Base-by-base conservation (phyloP, 495 filamentous ascomycete species). In the Aspergillus carlsbadensis region DNA sequence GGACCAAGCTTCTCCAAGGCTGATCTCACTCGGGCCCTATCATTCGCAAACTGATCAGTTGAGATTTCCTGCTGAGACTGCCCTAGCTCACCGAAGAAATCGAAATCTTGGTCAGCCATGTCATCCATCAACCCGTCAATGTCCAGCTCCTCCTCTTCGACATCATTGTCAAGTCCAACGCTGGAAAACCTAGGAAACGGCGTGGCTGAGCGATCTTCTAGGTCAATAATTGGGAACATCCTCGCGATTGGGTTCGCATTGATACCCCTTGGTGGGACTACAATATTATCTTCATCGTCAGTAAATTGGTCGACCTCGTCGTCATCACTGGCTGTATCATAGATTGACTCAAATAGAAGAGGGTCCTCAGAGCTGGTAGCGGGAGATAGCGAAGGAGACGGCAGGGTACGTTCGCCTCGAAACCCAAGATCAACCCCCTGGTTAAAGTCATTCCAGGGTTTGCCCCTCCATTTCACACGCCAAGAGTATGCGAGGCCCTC, bases 401-500 rank as follows among this genome's bases (percentile, higher is more conserved):
- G 14, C 14, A 43, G 44, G 29, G 18, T 14, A 29, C 11, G 17
- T 24, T 36, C 24, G 6, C 45, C 42, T 17, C 31, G 26, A 33
- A 58, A 63, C 5, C 52, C 60, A 11, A 40, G 34, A 18, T 56
- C 21, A 13, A 66, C 49, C 20, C 64, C 64, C 5, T 42, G n/a
- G n/a, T 57, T 26, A 45, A 61, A 66, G 1, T 54, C 56, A 11
- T 44, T 6, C 56, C 54, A 54, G 1, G 44, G 41, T 1, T 50
- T 48, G 31, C 31, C 18, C 17, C 24, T 50, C 42, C 34, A 44
- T n/a, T 60, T 56, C 3, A 69, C n/a, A 10, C 57, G 33, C 63
- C 64, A 69, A 0, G 64, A 65, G 21, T 45, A 53, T 4, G 46
- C 53, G 7, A 69, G 46, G 2, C 60, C 56, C 15, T 44, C 13